Base-by-base conservation (phyloP, 768 basidiomycete species). In the Udeniomyces megalosporus region DNA sequence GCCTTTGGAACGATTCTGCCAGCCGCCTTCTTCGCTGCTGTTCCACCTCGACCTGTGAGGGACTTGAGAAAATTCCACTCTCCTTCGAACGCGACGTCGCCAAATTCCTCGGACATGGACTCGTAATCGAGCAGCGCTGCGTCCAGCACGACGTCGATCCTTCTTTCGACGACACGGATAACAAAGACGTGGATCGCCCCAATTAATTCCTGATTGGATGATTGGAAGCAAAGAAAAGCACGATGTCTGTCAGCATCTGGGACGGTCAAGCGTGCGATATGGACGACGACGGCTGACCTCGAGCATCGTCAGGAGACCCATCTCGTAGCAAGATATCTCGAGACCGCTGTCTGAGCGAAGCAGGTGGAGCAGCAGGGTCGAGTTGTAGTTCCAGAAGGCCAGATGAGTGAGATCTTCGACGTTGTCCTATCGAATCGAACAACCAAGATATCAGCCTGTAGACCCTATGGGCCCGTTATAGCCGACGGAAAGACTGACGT, bases 161-260 rank as follows among this genome's bases (percentile, higher is more conserved):
- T 81, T 58, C 84, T 79, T 73, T 99, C 95, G 8, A 86, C 85
- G 67, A 86, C 84, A 58, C 95, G 86, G 66, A 96, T 93, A 67
- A 97, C 82, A 73, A 96, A 95, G 26, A 96, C 95, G 71, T 91
- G 95, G 49, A 95, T 85, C 38, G 92, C 91, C 72, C 93, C 91
- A 60, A 95, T 80, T 26, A 93, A 82, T 74, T 95, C 91, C 73
- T 90, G 87, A 58, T n/a, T n/a, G n/a, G 28, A 45, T 17, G 49
- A 50, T 24, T 44, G 6, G 45, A 26, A 56, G 26, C 17, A 42
- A 2, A 34, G 24, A n/a, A 35, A 57, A 35, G 50, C 31, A 11
- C 20, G 24, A 26, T 5, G 10, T 32, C 31, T 28, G 55, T 42
- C 50, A 52, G 50, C 31, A 5, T 5, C 22, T 42, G 26, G n/a